Evolutionary conservation across 208 protist species (phyloP).

Genomic region (Leishmania tropica): DNA sequence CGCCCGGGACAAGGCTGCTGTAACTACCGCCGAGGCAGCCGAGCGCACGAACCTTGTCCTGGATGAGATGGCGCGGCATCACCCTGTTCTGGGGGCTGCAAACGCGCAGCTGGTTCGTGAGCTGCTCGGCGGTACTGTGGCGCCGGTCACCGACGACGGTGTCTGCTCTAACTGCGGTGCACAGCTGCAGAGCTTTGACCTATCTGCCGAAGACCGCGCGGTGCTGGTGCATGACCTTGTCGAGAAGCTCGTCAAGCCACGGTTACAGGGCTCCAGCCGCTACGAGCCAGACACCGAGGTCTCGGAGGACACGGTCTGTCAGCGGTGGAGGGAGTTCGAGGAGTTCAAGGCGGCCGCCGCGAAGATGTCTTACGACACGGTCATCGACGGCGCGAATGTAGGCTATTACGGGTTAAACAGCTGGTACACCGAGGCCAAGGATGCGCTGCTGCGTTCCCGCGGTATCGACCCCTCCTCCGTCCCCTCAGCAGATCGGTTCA

Average conservation of each 20-base stretch:
- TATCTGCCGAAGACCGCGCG: constrained; percentile 42
- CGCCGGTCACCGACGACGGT: constrained; percentile 25
- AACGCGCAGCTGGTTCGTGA: constrained; percentile 57
- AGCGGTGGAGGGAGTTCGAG: constrained; percentile 61
- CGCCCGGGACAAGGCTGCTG: not conserved
- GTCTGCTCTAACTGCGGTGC: constrained; percentile 51
- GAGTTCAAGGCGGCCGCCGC: constrained; percentile 47
- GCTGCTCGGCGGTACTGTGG: constrained; percentile 50
- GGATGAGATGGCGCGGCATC: constrained; percentile 63
- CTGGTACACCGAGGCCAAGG: constrained; percentile 79
- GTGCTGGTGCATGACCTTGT: constrained; percentile 71
- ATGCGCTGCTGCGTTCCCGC: constrained; percentile 42
- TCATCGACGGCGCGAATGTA: constrained; percentile 84
- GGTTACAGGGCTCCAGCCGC: constrained; percentile 46
- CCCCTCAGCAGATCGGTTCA: constrained; percentile 36
- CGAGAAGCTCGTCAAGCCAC: constrained; percentile 65
- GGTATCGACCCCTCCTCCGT: constrained; percentile 50
- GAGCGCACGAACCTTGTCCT: constrained; percentile 5
- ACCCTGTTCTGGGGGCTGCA: constrained; percentile 69
- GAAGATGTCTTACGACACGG: constrained; percentile 59
- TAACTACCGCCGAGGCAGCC: not conserved
- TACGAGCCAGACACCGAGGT: constrained; percentile 66
- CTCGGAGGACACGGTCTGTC: constrained; percentile 32
- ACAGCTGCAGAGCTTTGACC: constrained; percentile 68
- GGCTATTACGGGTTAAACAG: constrained; percentile 85